Base-by-base conservation (phyloP, 306 rosid genomes). In the Dryas drummondii region DNA sequence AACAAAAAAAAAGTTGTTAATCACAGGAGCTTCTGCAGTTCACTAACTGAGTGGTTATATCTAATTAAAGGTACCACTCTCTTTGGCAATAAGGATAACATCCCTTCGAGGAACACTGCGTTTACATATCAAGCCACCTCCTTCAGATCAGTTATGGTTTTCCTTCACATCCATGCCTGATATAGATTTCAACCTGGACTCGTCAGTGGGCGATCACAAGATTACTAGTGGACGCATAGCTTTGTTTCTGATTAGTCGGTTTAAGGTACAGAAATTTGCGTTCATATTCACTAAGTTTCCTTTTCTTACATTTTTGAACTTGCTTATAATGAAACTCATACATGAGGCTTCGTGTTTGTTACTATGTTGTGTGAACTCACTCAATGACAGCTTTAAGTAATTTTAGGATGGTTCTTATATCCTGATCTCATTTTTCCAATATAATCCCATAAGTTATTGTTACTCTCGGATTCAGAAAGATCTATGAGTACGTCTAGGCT, bases 141-240 rank as follows among this genome's bases (percentile, higher is more conserved):
- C 99, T 55, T 87, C 97, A 17, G 97, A 94, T 85, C 93, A 86
- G 52, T 61, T 94, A 77, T 94, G 99, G 97, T 87, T 83, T 80
- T 80, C 90, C 79, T 94, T 94, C 86, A 94, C 97, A 61, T 92
- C 84, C 74, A 92, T 94, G 99, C 99, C 99, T 7, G 87, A 90
- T 66, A 78, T 94, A 54, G 93, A 88, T 67, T 86, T 94, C 75
- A 84, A 73, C 82, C 66, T 92, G 91, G 99, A 86, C 77, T 92
- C 99, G 4, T 82, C 86, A 66, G 81, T 92, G 56, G 97, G 99
- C 71, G 99, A 91, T 41, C 99, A 42, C 81, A 94, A 87, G 88
- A 87, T 94, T 74, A 82, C 93, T 27, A 90, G 72, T 85, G 88
- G 91, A 0, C 97, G 56, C 49, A 49, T 92, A 68, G 97, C 93